Conservation (phyloP, 139 green algal species). For the Desmodesmus armatus region DNA sequence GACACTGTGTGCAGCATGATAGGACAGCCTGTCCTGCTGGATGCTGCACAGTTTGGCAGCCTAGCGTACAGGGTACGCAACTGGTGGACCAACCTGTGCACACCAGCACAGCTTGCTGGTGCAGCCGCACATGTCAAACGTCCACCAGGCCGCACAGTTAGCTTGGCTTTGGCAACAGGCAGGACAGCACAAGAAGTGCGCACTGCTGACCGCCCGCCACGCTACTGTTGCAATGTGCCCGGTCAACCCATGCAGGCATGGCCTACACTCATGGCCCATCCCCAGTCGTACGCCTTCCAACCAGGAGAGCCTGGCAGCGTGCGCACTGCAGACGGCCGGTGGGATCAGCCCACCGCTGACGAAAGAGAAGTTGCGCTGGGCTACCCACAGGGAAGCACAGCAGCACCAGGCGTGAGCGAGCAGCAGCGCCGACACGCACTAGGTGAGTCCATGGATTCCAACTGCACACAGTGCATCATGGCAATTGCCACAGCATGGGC, state of each 20-base stretch:
- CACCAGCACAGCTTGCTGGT: neutral
- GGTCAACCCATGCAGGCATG: neutral
- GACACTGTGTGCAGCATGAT: no score
- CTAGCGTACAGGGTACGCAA: neutral
- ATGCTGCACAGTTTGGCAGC: constrained; percentile 8
- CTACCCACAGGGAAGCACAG: neutral
- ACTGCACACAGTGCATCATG: constrained; percentile 8
- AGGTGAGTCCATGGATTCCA: neutral
- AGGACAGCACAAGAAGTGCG: neutral
- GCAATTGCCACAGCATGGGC: neutral
- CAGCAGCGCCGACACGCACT: neutral
- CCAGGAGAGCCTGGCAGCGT: constrained; percentile 14
- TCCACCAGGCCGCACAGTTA: neutral
- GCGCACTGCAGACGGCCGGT: neutral
- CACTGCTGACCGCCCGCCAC: neutral
- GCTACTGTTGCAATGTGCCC: neutral
- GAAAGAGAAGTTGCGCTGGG: constrained; percentile 16
- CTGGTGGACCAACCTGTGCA: neutral
- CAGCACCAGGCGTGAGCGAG: neutral
- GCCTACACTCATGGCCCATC: constrained; percentile 1
- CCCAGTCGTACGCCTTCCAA: neutral
- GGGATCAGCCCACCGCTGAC: neutral
- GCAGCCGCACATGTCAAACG: neutral
- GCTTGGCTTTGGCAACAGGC: neutral
- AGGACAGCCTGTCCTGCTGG: neutral